Percentiles rank a stretch among this genome's conserved stretches.
These are phyloP conservation scores for Hypoxylon perforatum DNA, from an alignment of 495 filamentous ascomycete species.

Conservation along the genomic window DNA sequence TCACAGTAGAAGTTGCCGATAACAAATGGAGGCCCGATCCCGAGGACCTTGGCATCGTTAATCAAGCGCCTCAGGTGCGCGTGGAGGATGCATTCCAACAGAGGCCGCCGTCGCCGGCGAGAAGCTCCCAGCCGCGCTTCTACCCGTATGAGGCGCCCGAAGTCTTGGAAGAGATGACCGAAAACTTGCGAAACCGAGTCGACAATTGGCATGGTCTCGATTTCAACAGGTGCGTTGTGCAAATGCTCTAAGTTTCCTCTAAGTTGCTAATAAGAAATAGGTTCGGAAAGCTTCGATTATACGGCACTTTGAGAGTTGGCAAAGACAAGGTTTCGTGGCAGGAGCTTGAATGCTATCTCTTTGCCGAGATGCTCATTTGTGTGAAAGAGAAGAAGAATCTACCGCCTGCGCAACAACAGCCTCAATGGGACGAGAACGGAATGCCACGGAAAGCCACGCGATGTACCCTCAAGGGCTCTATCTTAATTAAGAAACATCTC, in stretches of 20 bases:
- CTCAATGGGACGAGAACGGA: conserved; percentile 72
- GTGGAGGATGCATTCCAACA: conserved; percentile 58
- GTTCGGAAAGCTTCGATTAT: conserved; percentile 92
- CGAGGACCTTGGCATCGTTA: conserved; percentile 77
- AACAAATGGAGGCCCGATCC: conserved; percentile 89
- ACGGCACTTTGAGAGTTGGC: conserved; percentile 91
- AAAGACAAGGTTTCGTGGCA: conserved; percentile 99
- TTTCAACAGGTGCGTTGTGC: conserved; percentile 74
- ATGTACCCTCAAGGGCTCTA: conserved; percentile 95
- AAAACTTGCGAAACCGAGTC: conserved; percentile 83
- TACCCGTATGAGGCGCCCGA: conserved; percentile 72
- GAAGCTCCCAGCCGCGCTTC: conserved; percentile 61
- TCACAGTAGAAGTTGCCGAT: conserved; percentile 94
- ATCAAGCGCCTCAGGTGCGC: conserved; percentile 58
- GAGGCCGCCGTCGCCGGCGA: conserved; percentile 63
- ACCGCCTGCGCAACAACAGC: conserved; percentile 50
- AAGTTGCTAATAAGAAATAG: conserved; percentile 54
- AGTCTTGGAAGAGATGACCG: conserved; percentile 84
- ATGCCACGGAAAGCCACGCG: conserved; percentile 73
- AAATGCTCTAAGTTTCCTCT: not conserved
- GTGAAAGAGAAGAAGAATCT: conserved; percentile 92
- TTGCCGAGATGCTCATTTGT: conserved; percentile 99
- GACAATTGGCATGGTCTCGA: conserved; percentile 99
- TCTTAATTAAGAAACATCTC: conserved; percentile 97
- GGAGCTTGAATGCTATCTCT: conserved; percentile 96